Percentiles rank a stretch among this genome's conserved stretches.
These are phyloP conservation scores for Fusarium sp. DNA, from an alignment of 2,329 filamentous ascomycete genomes.

Conservation along the genomic window DNA sequence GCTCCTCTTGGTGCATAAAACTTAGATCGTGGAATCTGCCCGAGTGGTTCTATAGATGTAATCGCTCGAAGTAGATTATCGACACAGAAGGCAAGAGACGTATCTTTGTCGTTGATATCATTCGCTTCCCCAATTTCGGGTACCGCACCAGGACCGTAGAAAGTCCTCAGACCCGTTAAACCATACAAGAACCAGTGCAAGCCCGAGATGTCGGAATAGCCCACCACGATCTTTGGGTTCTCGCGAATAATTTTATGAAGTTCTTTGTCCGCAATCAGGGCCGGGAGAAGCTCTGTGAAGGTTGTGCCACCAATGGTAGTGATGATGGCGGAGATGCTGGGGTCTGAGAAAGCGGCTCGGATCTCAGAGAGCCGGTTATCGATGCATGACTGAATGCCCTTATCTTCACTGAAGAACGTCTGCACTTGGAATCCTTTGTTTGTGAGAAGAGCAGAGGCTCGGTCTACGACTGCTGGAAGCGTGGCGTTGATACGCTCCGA, in stretches of 20 bases:
- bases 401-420: slow-evolving; percentile 45
- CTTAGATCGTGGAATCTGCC: slow-evolving; percentile 45
- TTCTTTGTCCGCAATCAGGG: slow-evolving; percentile 48
- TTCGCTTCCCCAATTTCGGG: slow-evolving; percentile 50
- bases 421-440: slow-evolving; percentile 49
- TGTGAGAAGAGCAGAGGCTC: slow-evolving; percentile 45
- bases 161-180: slow-evolving; percentile 52
- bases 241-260: slow-evolving; percentile 46
- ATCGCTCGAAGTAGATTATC: slow-evolving; percentile 48
- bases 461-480: slow-evolving; percentile 42
- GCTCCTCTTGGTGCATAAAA: slow-evolving; percentile 43
- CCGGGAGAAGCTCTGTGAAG: slow-evolving; percentile 53
- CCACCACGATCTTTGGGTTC: slow-evolving; percentile 54
- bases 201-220: slow-evolving; percentile 54
- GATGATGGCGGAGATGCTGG: slow-evolving; percentile 48
- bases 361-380: slow-evolving; percentile 50
- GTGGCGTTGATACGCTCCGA: slow-evolving; percentile 49
- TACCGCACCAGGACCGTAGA: slow-evolving; percentile 54
- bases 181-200: slow-evolving; percentile 54
- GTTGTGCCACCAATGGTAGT: slow-evolving; percentile 52
- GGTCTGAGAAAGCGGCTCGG: slow-evolving; percentile 50
- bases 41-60: slow-evolving; percentile 38
- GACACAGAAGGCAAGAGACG: slow-evolving; percentile 45
- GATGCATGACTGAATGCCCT: slow-evolving; percentile 47
- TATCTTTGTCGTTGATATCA: slow-evolving; percentile 34